These are phyloP conservation scores for Intubia oerlemansii DNA, from an alignment of 2,329 filamentous ascomycete species.

Conservation along the genomic window DNA sequence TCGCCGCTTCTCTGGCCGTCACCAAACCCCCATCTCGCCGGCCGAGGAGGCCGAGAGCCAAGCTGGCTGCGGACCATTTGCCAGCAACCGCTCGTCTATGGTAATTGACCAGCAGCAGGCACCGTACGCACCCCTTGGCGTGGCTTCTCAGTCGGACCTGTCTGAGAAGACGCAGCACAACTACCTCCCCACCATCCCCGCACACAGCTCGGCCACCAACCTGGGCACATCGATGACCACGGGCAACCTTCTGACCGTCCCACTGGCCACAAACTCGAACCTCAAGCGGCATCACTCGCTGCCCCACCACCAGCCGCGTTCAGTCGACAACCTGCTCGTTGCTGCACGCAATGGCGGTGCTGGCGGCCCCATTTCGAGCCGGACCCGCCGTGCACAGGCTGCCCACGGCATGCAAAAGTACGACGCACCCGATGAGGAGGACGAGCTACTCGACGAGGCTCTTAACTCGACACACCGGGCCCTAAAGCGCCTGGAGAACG, in stretches of 20 bases:
- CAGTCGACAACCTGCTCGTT: constrained; percentile 39
- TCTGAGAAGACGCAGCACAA: constrained; percentile 14
- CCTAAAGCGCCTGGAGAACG: constrained; percentile 46
- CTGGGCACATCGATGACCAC: constrained; percentile 8
- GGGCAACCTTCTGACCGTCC: background rate
- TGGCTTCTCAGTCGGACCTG: background rate
- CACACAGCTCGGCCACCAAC: constrained; percentile 23
- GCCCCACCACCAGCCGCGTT: constrained; percentile 39
- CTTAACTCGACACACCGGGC: constrained; percentile 57
- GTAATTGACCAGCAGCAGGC: constrained; percentile 37
- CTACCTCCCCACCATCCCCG: constrained; percentile 23
- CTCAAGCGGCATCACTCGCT: constrained; percentile 45
- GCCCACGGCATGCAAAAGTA: constrained; percentile 62
- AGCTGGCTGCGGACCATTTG: constrained; percentile 77
- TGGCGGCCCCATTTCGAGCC: constrained; percentile 48
- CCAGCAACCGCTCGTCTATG: constrained; percentile 67
- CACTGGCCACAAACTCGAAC: constrained; percentile 20
- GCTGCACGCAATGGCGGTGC: constrained; percentile 29
- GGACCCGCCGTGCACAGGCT: constrained; percentile 61
- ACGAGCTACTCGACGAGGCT: constrained; percentile 83
- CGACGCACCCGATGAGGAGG: constrained; percentile 88
- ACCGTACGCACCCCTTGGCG: constrained; percentile 5
- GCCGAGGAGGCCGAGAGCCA: constrained; percentile 82
- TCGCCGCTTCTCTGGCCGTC: constrained; percentile 74
- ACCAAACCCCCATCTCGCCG: constrained; percentile 62